Evolutionary conservation across 2,329 filamentous ascomycete species (phyloP), one percentile per base, ranked within the genome.

Genomic region (Aspergillus bombycis): DNA sequence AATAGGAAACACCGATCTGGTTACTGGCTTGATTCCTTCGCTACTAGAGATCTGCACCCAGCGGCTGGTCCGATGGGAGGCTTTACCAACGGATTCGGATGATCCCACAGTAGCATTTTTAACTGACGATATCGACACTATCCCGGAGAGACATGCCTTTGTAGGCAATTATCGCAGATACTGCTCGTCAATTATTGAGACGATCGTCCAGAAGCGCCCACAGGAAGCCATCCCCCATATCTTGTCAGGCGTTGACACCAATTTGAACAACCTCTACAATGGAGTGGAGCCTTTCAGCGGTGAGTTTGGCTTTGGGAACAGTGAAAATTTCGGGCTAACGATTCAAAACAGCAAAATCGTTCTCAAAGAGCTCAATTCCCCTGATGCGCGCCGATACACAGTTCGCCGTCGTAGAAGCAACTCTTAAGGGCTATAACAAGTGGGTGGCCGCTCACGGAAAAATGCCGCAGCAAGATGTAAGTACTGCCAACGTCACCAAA

Each of bases 91-190:
- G 67, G 91, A 96, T 66, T 91, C 89, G 0, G 87, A 92, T 54
- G 90, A 97, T 70, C 85, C 91, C 2, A 94, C 91, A 0, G 86
- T 93, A 63, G 82, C 92, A 12, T 95, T 97, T 68, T 84, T 99
- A 1, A 85, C 93, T 71, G 94, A 98, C 73, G 95, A 99, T 74
- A 96, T 97, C 61, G 95, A 99, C 73, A 98, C 94, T 0, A 83
- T 94, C 23, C 95, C 95, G 0, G 95, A 99, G 75, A 87, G 93
- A 28, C 95, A 99, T 78, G 93, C 93, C 1, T 99, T 99, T 75
- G 85, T 98, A 12, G 93, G 94, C 4, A 98, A 99, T 74, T 99
- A 99, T 77, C 86, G 95, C 45, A 87, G 95, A 63, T 98, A 97
- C 73, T 95, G 93, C 75, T 89, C 89, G 3, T 90, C 92, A 64